Evolutionary conservation across 2,329 filamentous ascomycete genomes (phyloP), one percentile per base, ranked within the genome.

Genomic region (Ceratocystis cacaofunesta): DNA sequence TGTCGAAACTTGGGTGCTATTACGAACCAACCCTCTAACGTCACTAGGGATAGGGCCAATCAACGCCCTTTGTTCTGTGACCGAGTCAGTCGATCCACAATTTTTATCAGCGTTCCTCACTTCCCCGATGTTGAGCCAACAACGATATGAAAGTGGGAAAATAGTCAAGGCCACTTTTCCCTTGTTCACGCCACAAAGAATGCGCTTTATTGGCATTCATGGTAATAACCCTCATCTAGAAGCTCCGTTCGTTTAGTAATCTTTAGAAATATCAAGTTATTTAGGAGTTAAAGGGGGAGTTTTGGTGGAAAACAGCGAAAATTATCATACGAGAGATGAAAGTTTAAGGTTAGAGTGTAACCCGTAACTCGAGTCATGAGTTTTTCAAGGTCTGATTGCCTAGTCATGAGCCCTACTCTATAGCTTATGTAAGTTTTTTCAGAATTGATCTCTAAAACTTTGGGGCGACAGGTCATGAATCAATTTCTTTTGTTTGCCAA

Each of bases 21-120:
- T 36, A 58, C 3, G 55, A 58, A n/a, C 17, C 22, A 12, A 5
- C 30, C 28, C 55, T 19, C 15, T n/a, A 58, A 58, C 55, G 55
- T 58, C 55, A 58, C 28, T n/a, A 32, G 2, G 30, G 28, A 28
- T 12, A 41, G 25, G 17, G 4, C 65, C 65, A 66, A 66, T 66
- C 32, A 66, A 30, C 32, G 0, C 36, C 7, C 32, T 63, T 25
- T 44, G 17, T 63, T 41, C 19, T 58, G 48, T 61, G 48, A 48
- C 48, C 65, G 65, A 66, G 65, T 66, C 65, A 66, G 65, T 66
- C 22, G 43, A 28, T 58, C 61, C 61, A 66, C 61, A 32, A 12
- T 61, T 66, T 50, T 63, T 4, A 60, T 57, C 41, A 30, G 28
- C 55, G 30, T 22, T 36, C 25, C 55, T 58, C 12, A 36, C 55